These are phyloP conservation scores for Aspergillus sclerotiicarbonarius DNA, from an alignment of 495 filamentous ascomycete species.

Conservation along the genomic window DNA sequence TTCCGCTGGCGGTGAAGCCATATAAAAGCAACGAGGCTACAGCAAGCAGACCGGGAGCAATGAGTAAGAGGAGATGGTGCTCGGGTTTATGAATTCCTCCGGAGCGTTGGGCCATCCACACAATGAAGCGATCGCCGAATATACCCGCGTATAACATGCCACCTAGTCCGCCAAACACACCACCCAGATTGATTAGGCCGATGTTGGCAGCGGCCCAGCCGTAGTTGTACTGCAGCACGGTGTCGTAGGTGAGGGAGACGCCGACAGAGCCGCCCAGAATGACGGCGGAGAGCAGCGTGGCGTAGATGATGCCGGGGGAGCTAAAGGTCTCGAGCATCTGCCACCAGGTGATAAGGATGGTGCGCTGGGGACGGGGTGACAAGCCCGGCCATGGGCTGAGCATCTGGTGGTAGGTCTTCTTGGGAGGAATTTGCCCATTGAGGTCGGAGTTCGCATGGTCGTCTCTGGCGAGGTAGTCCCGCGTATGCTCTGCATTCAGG, in stretches of 20 bases:
- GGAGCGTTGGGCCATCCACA: conserved; percentile 33
- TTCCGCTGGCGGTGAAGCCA: conserved; percentile 31
- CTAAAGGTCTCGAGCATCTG: conserved; percentile 35
- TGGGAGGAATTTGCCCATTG: conserved; percentile 16
- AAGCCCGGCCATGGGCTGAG: conserved; percentile 22
- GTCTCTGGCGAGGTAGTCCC: conserved; percentile 5
- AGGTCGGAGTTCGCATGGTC: conserved; percentile 7
- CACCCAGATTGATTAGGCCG: conserved; percentile 36
- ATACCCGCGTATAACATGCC: conserved; percentile 38
- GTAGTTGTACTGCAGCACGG: conserved; percentile 32
- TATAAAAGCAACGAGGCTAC: conserved; percentile 32
- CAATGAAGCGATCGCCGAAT: conserved; percentile 32
- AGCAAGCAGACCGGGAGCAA: conserved; percentile 30
- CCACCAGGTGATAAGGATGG: conserved; percentile 23
- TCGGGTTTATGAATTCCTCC: conserved; percentile 34
- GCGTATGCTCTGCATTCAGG: conserved; percentile 14
- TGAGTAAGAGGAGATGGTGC: conserved; percentile 35
- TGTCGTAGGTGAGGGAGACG: conserved; percentile 36
- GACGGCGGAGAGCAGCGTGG: conserved; percentile 32
- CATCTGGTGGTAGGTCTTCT: conserved; percentile 33
- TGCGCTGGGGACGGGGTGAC: conserved; percentile 11
- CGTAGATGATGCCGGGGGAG: conserved; percentile 38
- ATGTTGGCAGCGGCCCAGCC: conserved; percentile 30
- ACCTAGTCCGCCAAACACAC: conserved; percentile 34
- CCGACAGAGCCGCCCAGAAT: conserved; percentile 33